Conservation (phyloP, 345 rosid genomes). For the Schrenkiella parvula region DNA sequence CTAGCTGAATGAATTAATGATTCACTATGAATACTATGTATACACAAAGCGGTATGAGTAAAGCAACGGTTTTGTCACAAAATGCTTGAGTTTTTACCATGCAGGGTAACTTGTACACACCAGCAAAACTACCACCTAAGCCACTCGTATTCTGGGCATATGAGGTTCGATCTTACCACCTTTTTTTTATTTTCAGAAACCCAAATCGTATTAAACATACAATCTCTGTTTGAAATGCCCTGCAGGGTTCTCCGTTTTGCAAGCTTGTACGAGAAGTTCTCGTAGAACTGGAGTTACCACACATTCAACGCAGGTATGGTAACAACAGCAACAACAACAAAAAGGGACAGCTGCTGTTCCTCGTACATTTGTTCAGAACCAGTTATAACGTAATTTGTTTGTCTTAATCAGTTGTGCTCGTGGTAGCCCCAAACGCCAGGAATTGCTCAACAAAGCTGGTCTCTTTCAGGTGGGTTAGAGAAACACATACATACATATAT, state of each 20-base stretch:
- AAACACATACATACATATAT: not conserved
- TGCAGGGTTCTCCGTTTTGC: constrained; percentile 87
- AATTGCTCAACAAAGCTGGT: constrained; percentile 53
- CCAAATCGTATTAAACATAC: not conserved
- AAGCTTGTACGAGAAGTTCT: constrained; percentile 78
- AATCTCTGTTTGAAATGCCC: not conserved
- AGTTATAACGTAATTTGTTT: not conserved
- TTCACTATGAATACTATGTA: not conserved
- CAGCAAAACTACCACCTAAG: constrained; percentile 79
- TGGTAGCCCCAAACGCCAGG: constrained; percentile 80
- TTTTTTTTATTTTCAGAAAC: not conserved
- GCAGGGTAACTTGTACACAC: constrained; percentile 72
- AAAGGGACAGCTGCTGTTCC: not conserved
- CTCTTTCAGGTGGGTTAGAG: constrained; percentile 64
- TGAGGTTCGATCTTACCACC: constrained; percentile 44
- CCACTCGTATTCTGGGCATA: constrained; percentile 88
- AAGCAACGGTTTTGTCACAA: constrained; percentile 9
- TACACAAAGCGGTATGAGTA: not conserved
- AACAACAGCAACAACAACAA: not conserved
- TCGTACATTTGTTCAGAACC: not conserved
- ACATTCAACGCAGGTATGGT: constrained; percentile 62
- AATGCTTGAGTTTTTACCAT: constrained; percentile 5
- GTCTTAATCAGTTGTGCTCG: constrained; percentile 63
- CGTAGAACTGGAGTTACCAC: constrained; percentile 83
- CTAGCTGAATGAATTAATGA: not conserved